phyloP scores from a whole-genome alignment of 129 eudicot genomes.

The Heracleum sosnowskyi region DNA sequence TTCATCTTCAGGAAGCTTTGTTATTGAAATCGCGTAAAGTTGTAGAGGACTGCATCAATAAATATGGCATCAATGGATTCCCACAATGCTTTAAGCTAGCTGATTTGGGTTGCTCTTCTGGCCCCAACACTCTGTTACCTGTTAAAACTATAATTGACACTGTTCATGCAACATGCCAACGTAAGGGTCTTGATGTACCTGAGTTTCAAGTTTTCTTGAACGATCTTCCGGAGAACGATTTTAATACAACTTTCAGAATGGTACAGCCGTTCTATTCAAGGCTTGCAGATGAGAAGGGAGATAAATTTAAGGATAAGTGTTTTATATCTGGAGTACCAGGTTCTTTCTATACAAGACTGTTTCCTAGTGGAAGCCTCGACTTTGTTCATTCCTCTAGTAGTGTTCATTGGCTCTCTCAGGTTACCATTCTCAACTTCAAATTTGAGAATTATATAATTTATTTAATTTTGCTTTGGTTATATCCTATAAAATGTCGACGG shows the following conservation, averaged over 20 bases:
- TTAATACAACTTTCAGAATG: slow-evolving; percentile 12
- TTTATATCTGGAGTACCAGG: not conserved
- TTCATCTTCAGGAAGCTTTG: too few relatives aligned
- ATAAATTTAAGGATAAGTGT: not conserved
- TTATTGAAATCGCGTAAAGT: not conserved
- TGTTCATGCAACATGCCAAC: not conserved
- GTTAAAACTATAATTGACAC: slow-evolving; percentile 7
- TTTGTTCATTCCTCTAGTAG: slow-evolving; percentile 1
- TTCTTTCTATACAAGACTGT: not conserved
- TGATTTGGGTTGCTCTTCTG: slow-evolving; percentile 30
- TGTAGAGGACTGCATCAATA: not conserved
- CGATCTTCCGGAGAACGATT: slow-evolving; percentile 27
- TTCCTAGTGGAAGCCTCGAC: not conserved
- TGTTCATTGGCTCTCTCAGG: slow-evolving; percentile 29
- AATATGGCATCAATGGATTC: not conserved
- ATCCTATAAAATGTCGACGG: too few relatives aligned
- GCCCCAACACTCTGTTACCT: slow-evolving; percentile 20
- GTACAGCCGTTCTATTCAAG: not conserved
- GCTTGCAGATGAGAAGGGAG: slow-evolving; percentile 11
- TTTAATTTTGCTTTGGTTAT: too few relatives aligned
- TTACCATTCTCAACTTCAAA: not conserved
- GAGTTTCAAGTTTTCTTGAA: slow-evolving; percentile 25
- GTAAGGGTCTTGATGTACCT: not conserved
- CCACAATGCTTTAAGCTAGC: slow-evolving; percentile 12
- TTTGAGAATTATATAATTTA: too few relatives aligned